Percentiles rank a stretch among this genome's conserved stretches.
These are phyloP conservation scores for Corchorus capsularis DNA, from an alignment of 345 rosid genomes.

Conservation along the genomic window DNA sequence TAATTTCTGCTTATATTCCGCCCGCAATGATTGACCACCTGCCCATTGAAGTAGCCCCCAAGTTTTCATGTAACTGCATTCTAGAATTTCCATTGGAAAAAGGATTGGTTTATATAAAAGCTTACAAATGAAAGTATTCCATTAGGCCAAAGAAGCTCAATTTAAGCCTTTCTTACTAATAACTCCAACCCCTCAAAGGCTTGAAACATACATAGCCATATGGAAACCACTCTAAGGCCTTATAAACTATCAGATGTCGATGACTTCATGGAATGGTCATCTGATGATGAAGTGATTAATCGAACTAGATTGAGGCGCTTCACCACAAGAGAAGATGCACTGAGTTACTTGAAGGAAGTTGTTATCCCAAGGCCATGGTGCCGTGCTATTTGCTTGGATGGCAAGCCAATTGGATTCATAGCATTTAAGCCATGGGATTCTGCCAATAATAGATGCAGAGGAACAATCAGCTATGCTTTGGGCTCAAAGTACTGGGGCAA, in stretches of 20 bases:
- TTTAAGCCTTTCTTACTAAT: not conserved
- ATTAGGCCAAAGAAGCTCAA: not conserved
- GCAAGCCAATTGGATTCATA: conserved; percentile 29
- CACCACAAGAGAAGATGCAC: conserved; percentile 25
- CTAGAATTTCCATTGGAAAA: no score
- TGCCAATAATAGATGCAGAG: conserved; percentile 25
- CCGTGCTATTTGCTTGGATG: conserved; percentile 30
- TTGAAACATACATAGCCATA: not conserved
- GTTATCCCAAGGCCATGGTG: conserved; percentile 30
- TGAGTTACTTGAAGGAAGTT: conserved; percentile 15
- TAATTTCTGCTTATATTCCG: not conserved
- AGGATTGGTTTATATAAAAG: no score
- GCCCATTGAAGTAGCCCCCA: not conserved
- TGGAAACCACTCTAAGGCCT: conserved; percentile 14
- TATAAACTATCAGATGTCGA: conserved; percentile 24
- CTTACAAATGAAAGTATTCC: not conserved
- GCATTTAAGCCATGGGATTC: conserved; percentile 21
- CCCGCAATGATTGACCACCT: not conserved
- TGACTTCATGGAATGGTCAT: conserved; percentile 33
- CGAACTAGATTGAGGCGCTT: conserved; percentile 19
- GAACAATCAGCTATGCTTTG: conserved; percentile 37
- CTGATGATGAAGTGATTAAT: conserved; percentile 20
- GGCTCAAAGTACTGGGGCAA: conserved; percentile 36
- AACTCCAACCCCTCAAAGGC: not conserved
- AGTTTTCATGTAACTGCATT: not conserved